Evolutionary conservation across 441 rosid genomes (phyloP), one percentile per base, ranked within the genome.

Genomic region (Aleurites moluccanus): DNA sequence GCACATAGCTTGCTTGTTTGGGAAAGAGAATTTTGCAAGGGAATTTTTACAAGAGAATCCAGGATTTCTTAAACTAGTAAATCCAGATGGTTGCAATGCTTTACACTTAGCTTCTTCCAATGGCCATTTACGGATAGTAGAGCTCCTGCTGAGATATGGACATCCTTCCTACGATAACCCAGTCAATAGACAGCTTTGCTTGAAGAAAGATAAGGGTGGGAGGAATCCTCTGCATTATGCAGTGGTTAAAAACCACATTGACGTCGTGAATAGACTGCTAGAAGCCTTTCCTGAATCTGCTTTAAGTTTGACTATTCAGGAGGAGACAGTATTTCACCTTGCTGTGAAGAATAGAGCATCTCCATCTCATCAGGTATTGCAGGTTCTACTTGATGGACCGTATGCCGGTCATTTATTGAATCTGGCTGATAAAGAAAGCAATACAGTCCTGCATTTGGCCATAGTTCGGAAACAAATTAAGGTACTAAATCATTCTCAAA

Each of bases 21-120:
- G 63, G 18, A 1, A 11, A 0, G 28, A 2, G 35, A 2, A 42
- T 14, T 63, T 63, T 33, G n/a, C 44, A 33, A 1, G 23, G 14
- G 10, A 6, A 6, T 33, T 38, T 6, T 66, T 66, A 14, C 25
- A 10, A 4, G 2, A 0, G 13, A 11, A 25, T 66, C 53, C 33
- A 23, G 4, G 0, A 1, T 23, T 42, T 66, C 30, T 23, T 23
- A 1, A 45, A 23, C 55, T 57, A 27, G n/a, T 35, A 6, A 50
- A 69, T 50, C 69, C 53, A 0, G 33, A 67, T n/a, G 66, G 52
- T 4, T 49, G 45, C 13, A 75, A 13, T 10, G 57, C 59, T 23
- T 14, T 74, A 28, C 72, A 74, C 67, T 67, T 74, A 59, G 77
- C 77, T n/a, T 66, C 77, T 9, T 67, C 47, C 0, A 33, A 15